These are phyloP conservation scores for Lasiodiplodia gonubiensis DNA, from an alignment of 2,329 filamentous ascomycete genomes.

Conservation along the genomic window DNA sequence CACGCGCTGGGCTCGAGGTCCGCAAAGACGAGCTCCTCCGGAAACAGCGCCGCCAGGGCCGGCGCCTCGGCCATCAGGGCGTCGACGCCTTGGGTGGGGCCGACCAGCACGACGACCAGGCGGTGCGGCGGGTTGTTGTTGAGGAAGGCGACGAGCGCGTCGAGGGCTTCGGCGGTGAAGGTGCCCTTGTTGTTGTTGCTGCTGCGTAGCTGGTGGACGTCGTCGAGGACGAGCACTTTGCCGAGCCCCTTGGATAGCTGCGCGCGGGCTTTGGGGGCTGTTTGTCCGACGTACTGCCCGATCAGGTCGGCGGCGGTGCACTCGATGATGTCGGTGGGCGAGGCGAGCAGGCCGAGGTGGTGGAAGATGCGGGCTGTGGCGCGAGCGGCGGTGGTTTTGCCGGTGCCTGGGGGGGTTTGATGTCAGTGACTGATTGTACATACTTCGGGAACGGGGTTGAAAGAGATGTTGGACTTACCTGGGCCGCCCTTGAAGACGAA, in stretches of 20 bases:
- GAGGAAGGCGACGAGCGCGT: slow-evolving; percentile 59
- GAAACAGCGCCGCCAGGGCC: not conserved
- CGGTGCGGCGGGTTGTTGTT: slow-evolving; percentile 67
- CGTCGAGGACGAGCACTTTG: slow-evolving; percentile 72
- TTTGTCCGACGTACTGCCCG: slow-evolving; percentile 72
- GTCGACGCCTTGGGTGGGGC: slow-evolving; percentile 71
- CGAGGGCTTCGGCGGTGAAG: slow-evolving; percentile 63
- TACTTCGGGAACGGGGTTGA: slow-evolving; percentile 56
- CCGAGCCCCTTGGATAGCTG: slow-evolving; percentile 68
- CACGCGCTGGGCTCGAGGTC: not conserved
- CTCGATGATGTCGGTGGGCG: slow-evolving; percentile 66
- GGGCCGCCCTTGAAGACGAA: slow-evolving; percentile 72
- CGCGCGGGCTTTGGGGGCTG: slow-evolving; percentile 63
- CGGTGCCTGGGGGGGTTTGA: not conserved
- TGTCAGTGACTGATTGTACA: not conserved
- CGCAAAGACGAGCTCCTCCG: not conserved
- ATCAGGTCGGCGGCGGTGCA: slow-evolving; percentile 72
- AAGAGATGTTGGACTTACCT: slow-evolving; percentile 75
- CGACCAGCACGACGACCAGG: slow-evolving; percentile 70
- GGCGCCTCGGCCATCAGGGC: slow-evolving; percentile 52
- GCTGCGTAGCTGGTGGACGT: slow-evolving; percentile 69
- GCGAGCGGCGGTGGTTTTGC: not conserved
- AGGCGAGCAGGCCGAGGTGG: slow-evolving; percentile 56
- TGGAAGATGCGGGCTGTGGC: not conserved
- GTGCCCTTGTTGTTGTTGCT: slow-evolving; percentile 44